phyloP scores from a whole-genome alignment of 1,284 basidiomycete species.

The Somion occarium region DNA sequence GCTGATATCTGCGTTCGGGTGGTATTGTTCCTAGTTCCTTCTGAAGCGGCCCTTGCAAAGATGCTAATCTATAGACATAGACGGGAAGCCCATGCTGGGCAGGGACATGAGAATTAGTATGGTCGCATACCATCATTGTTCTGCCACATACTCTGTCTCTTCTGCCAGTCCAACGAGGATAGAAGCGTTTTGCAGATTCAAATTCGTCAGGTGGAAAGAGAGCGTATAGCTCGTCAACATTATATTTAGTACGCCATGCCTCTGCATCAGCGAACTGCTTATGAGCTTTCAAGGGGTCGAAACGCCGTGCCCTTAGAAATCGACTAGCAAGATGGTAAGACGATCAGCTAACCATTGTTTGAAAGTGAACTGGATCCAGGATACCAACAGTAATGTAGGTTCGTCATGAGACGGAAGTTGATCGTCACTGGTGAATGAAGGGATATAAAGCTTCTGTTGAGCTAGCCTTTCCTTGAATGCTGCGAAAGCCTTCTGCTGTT shows the following conservation, averaged over 20 bases:
- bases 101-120: conserved; percentile 2
- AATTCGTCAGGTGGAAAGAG: conserved; percentile 57
- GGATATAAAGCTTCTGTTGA: conserved; percentile 46
- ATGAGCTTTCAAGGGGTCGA: conserved; percentile 56
- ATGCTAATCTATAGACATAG: conserved; percentile 66
- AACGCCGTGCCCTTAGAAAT: conserved; percentile 70
- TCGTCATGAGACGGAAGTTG: conserved; percentile 56
- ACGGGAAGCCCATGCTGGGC: conserved; percentile 61
- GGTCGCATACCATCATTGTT: neutral
- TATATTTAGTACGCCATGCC: conserved; percentile 57
- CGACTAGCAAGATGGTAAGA: conserved; percentile 52
- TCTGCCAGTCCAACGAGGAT: conserved; percentile 76
- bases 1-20: conserved; percentile 53
- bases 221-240: conserved; percentile 58
- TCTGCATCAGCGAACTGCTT: conserved; percentile 64
- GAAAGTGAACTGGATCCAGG: neutral
- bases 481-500: conserved; percentile 43
- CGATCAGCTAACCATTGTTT: conserved; percentile 2
- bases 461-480: conserved; percentile 49
- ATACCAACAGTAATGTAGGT: conserved; percentile 56
- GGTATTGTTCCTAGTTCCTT: conserved; percentile 55
- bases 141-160: conserved; percentile 52
- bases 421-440: conserved; percentile 21
- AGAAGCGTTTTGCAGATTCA: conserved; percentile 54
- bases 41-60: conserved; percentile 45